Conservation (phyloP, 2,329 filamentous ascomycete genomes). For the Exserohilum turcica region DNA sequence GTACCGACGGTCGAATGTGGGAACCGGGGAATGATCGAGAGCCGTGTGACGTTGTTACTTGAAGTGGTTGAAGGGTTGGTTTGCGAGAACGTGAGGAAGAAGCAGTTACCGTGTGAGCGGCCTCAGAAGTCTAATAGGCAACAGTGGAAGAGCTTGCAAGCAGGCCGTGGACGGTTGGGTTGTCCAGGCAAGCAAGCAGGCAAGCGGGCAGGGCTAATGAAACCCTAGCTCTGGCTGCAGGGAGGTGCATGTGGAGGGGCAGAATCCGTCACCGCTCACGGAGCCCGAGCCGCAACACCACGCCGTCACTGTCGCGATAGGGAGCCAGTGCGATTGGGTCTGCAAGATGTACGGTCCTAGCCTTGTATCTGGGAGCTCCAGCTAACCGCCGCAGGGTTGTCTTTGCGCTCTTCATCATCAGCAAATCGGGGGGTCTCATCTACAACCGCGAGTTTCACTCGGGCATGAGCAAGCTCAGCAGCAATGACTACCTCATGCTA, state of each 20-base stretch:
- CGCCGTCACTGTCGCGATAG: conserved; percentile 6
- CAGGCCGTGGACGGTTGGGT: conserved; percentile 1
- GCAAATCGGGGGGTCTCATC: conserved; percentile 95
- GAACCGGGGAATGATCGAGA: background rate
- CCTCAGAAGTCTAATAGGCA: background rate
- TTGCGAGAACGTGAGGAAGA: background rate
- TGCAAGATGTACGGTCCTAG: conserved; percentile 21
- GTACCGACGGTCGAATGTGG: conserved; percentile 1
- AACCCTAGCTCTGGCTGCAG: conserved; percentile 11
- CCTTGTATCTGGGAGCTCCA: background rate
- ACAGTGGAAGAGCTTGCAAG: conserved; percentile 7
- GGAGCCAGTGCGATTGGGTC: background rate
- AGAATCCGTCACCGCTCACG: conserved; percentile 17
- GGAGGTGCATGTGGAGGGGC: conserved; percentile 20
- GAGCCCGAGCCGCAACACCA: conserved; percentile 15
- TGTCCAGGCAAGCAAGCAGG: conserved; percentile 8
- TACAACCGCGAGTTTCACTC: conserved; percentile 95
- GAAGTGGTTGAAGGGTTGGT: background rate
- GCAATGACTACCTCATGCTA: conserved; percentile 95
- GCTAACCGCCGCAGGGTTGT: conserved; percentile 71
- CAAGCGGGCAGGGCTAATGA: conserved; percentile 9
- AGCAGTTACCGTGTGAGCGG: background rate
- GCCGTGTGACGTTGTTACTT: background rate
- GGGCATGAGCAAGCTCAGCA: conserved; percentile 82
- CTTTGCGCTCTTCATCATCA: conserved; percentile 95